Evolutionary conservation across 1,284 basidiomycete species (phyloP).

Genomic region (Sanghuangporus baumii): DNA sequence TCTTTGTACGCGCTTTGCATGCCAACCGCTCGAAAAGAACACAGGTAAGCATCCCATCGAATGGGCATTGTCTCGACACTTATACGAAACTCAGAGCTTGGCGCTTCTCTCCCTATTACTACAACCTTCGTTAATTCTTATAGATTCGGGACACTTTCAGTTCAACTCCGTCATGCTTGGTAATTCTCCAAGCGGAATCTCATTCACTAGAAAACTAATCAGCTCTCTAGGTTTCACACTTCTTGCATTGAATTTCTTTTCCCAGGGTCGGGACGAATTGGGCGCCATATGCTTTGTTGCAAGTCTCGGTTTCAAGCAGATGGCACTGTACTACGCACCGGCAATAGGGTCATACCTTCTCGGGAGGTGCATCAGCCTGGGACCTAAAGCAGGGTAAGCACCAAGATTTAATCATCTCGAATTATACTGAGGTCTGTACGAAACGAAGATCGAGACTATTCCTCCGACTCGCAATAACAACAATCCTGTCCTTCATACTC

Average conservation of each 20-base stretch:
- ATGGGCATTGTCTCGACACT: constrained; percentile 2
- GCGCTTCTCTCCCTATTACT: constrained; percentile 71
- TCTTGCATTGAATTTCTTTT: constrained; percentile 65
- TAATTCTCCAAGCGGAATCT: constrained; percentile 26
- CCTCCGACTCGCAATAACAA: constrained; percentile 57
- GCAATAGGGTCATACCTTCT: constrained; percentile 81
- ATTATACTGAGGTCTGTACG: constrained; percentile 8
- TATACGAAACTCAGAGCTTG: constrained; percentile 44
- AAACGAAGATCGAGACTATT: constrained; percentile 55
- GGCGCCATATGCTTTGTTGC: constrained; percentile 82
- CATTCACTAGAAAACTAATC: background rate
- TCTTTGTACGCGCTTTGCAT: constrained; percentile 61
- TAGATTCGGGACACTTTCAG: constrained; percentile 94
- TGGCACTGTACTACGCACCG: constrained; percentile 92
- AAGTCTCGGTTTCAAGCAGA: constrained; percentile 90
- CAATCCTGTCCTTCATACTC: constrained; percentile 53
- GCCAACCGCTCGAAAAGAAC: constrained; percentile 61
- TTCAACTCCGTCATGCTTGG: constrained; percentile 90
- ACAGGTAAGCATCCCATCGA: constrained; percentile 44
- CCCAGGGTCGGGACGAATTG: constrained; percentile 58
- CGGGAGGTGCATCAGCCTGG: constrained; percentile 76
- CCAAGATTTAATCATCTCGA: background rate
- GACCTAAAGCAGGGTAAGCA: constrained; percentile 58
- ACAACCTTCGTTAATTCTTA: constrained; percentile 78
- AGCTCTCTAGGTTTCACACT: constrained; percentile 57